Conservation (phyloP, 1,284 basidiomycete genomes). For the Sporisorium graminicola region DNA sequence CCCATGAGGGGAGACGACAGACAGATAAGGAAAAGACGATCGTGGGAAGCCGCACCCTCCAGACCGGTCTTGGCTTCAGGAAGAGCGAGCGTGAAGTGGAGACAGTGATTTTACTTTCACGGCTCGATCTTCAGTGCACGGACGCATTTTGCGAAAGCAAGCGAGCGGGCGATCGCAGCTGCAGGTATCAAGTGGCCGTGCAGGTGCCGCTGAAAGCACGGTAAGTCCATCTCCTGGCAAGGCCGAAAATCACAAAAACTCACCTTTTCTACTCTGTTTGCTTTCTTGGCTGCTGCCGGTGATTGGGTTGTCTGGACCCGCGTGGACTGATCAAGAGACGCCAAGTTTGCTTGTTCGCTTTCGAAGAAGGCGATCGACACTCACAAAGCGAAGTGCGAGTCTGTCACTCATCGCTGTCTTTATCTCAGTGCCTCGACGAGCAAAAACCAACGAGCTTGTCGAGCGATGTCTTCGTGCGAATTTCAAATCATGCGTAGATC, state of each 20-base stretch:
- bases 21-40: constrained; percentile 1
- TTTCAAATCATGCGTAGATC: neutral
- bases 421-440: no score
- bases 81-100: neutral
- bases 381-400: no score
- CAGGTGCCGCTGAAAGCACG: constrained; percentile 23
- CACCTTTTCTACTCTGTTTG: neutral
- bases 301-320: constrained; percentile 9
- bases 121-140: constrained; percentile 19
- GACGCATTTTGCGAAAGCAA: constrained; percentile 17
- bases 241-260: constrained; percentile 3
- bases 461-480: neutral
- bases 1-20: neutral
- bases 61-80: neutral
- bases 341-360: neutral
- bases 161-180: constrained; percentile 17
- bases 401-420: no score
- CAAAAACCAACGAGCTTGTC: no score
- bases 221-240: constrained; percentile 32
- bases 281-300: constrained; percentile 8
- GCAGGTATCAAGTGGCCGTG: neutral
- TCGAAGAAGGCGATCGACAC: neutral
- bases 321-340: no score
- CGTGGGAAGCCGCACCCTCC: neutral
- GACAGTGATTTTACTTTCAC: neutral